Percentiles rank a stretch among this genome's conserved stretches.
Evolutionary conservation across 345 rosid genomes (phyloP).

Genomic region (Fremontodendron californicum): DNA sequence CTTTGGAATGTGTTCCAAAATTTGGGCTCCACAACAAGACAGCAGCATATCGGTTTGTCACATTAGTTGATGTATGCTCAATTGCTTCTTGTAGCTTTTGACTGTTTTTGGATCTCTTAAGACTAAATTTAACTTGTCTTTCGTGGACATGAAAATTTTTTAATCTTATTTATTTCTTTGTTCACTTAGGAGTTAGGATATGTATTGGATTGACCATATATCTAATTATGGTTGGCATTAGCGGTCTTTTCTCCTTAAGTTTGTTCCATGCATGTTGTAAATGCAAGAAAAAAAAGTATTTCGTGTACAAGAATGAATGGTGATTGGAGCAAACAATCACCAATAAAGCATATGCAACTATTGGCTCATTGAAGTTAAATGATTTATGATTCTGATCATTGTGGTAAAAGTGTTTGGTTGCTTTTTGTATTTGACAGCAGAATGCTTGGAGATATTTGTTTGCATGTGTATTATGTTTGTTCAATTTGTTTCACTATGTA

Average conservation of each 20-base stretch:
- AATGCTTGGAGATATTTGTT: too few species aligned
- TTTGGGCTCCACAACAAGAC: slow-evolving; percentile 82
- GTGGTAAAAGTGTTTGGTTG: too few species aligned
- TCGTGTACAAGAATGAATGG: background rate
- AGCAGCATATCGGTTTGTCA: slow-evolving; percentile 91
- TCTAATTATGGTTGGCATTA: background rate
- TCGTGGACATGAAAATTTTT: background rate
- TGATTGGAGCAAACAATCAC: too few species aligned
- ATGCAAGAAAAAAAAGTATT: background rate
- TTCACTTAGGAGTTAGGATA: background rate
- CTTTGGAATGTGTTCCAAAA: slow-evolving; percentile 76
- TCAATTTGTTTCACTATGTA: too few species aligned
- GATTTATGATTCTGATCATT: too few species aligned
- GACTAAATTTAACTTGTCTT: background rate
- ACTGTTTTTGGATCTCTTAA: background rate
- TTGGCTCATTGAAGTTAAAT: too few species aligned
- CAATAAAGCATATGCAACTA: too few species aligned
- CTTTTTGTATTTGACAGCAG: too few species aligned
- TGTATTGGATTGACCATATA: background rate
- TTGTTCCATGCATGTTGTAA: background rate
- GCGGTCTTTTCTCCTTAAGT: background rate
- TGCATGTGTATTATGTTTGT: too few species aligned
- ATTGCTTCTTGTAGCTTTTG: slow-evolving; percentile 5
- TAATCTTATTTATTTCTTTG: background rate
- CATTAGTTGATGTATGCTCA: slow-evolving; percentile 76